phyloP scores from a whole-genome alignment of 2,329 filamentous ascomycete species.

The Paecilomyces variotii region DNA sequence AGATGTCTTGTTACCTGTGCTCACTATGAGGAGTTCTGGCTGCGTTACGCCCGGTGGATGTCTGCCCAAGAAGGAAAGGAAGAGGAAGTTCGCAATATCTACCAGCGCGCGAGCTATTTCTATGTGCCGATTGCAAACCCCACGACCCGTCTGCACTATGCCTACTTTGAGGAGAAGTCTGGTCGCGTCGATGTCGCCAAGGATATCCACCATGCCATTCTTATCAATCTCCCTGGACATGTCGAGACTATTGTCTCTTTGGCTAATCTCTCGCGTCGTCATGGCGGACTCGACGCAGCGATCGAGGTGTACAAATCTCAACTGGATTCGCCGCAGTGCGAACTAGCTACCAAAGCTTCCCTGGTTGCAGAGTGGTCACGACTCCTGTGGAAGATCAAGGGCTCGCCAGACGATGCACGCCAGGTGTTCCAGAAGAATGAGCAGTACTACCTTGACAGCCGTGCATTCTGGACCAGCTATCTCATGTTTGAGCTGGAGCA shows the following conservation, averaged over 20 bases:
- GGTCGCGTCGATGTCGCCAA: slow-evolving; percentile 69
- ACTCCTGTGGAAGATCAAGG: slow-evolving; percentile 80
- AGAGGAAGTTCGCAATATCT: slow-evolving; percentile 87
- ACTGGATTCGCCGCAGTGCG: slow-evolving; percentile 63
- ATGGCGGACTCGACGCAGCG: slow-evolving; percentile 74
- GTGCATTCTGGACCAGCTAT: slow-evolving; percentile 83
- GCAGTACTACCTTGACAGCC: slow-evolving; percentile 76
- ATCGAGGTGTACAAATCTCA: slow-evolving; percentile 75
- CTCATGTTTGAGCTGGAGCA: slow-evolving; percentile 84
- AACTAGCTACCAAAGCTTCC: slow-evolving; percentile 74
- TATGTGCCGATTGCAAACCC: slow-evolving; percentile 83
- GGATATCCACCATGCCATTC: slow-evolving; percentile 75
- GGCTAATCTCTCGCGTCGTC: slow-evolving; percentile 77
- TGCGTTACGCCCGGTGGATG: slow-evolving; percentile 97
- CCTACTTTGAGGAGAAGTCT: slow-evolving; percentile 85
- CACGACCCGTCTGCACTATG: slow-evolving; percentile 78
- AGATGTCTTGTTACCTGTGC: slow-evolving; percentile 87
- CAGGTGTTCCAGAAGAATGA: slow-evolving; percentile 75
- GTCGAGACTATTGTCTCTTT: slow-evolving; percentile 82
- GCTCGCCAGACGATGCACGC: slow-evolving; percentile 70
- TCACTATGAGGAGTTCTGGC: slow-evolving; percentile 96
- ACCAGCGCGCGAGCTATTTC: slow-evolving; percentile 73
- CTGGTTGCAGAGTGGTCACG: slow-evolving; percentile 83
- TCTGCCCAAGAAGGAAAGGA: slow-evolving; percentile 68
- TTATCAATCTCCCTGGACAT: slow-evolving; percentile 68